phyloP scores from a whole-genome alignment of 2,329 filamentous ascomycete species.

The Falciphora oryzae region DNA sequence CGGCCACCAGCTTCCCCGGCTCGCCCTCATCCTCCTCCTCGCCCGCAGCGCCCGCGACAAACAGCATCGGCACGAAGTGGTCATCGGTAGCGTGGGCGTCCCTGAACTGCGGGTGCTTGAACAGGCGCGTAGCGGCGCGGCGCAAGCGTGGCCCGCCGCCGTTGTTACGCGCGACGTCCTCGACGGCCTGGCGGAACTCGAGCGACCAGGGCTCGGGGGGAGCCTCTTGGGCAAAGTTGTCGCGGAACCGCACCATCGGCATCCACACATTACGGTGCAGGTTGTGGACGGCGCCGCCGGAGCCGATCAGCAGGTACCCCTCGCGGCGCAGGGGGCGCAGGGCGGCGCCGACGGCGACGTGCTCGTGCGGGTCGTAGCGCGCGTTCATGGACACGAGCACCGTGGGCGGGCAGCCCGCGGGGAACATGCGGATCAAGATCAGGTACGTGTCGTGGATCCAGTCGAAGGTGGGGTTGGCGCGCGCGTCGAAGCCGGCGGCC shows the following conservation, averaged over 20 bases:
- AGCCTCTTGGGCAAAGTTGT: slow-evolving; percentile 55
- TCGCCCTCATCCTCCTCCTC: slow-evolving; percentile 38
- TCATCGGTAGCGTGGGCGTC: slow-evolving; percentile 67
- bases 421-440: slow-evolving; percentile 66
- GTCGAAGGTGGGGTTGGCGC: slow-evolving; percentile 51
- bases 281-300: slow-evolving; percentile 62
- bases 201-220: slow-evolving; percentile 56
- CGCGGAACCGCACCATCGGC: slow-evolving; percentile 56
- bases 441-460: slow-evolving; percentile 71
- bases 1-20: slow-evolving; percentile 42
- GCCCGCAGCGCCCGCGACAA: slow-evolving; percentile 53
- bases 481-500: slow-evolving; percentile 47
- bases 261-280: slow-evolving; percentile 62
- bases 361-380: slow-evolving; percentile 34
- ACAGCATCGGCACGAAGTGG: slow-evolving; percentile 62
- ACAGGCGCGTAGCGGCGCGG: slow-evolving; percentile 51
- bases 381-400: slow-evolving; percentile 42
- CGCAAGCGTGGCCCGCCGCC: slow-evolving; percentile 46
- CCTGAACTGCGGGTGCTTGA: slow-evolving; percentile 61
- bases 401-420: slow-evolving; percentile 56
- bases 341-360: slow-evolving; percentile 48
- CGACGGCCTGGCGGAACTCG: slow-evolving; percentile 60
- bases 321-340: slow-evolving; percentile 51
- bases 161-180: slow-evolving; percentile 39
- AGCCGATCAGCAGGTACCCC: slow-evolving; percentile 46